Base-by-base conservation (phyloP, 805 yeast species). In the Barnettozyma salicaria region DNA sequence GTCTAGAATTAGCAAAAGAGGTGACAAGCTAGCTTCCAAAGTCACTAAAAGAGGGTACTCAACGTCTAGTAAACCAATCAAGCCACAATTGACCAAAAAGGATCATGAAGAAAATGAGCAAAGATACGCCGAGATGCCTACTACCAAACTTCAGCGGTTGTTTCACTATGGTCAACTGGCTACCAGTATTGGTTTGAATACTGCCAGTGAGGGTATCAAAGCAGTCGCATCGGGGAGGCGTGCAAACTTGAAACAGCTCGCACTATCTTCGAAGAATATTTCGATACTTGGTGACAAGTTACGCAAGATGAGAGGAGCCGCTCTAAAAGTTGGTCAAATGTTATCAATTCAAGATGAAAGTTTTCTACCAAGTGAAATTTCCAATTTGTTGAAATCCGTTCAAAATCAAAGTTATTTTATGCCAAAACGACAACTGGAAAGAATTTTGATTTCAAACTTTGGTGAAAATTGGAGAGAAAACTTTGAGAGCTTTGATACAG, bases 281-380 rank as follows among this genome's bases (percentile, higher is more conserved):
- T 96, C 90, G 51, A 61, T 94, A 36, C 76, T 92, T 67, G 95
- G 95, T 10, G 78, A 76, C 50, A 88, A 87, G 58, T 77, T 92
- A 50, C 76, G 92, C 35, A 78, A 85, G 54, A 92, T 92, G 98
- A 74, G 98, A 55, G 98, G 98, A n/a, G 98, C 97, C 2, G 98
- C 98, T 3, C 68, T 92, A 55, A 92, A 92, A 55, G 74, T 92
- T 39, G 98, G 98, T n/a, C 98, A 92, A 62, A 76, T 92, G 82
- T 65, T 92, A 60, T 86, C 96, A 2, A 90, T 92, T 59, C 98
- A 92, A 61, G 97, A 90, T 58, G 78, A 81, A 42, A 71, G 84
- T 21, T 76, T 90, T 23, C 63, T 90, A 28, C 97, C 98, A 1
- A 69, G 72, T 28, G 96, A 89, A 52, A 74, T 92, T 40, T 94